Evolutionary conservation across 1,139 yeast species (phyloP).

Genomic region (Diutina neorugosa): DNA sequence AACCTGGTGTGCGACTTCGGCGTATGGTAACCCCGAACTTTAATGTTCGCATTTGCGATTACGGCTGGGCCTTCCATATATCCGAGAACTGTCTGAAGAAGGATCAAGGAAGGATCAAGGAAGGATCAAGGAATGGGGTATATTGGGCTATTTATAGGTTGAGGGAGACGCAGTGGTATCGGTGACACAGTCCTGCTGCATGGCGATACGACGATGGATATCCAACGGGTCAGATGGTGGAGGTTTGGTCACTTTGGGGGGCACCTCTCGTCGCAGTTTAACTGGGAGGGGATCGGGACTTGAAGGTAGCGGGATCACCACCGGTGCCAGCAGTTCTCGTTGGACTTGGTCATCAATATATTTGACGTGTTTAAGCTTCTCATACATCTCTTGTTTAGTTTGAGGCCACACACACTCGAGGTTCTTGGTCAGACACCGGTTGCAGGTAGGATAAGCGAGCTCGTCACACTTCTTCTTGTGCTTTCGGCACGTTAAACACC

Average conservation of each 20-base stretch:
- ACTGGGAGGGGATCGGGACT: no score
- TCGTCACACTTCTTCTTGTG: slow-evolving; percentile 43
- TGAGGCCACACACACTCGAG: slow-evolving; percentile 25
- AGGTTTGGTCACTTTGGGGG: background rate
- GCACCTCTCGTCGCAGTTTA: background rate
- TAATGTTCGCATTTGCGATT: background rate
- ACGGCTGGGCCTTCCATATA: no score
- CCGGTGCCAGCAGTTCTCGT: background rate
- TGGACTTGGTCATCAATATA: slow-evolving; percentile 7
- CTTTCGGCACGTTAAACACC: slow-evolving; percentile 35
- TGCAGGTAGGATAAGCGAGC: slow-evolving; percentile 22
- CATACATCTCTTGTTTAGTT: slow-evolving; percentile 14
- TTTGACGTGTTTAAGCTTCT: slow-evolving; percentile 16
- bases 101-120: no score
- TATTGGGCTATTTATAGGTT: background rate
- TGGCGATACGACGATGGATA: slow-evolving; percentile 22
- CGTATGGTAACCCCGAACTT: background rate
- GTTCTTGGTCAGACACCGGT: slow-evolving; percentile 16
- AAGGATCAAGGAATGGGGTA: no score
- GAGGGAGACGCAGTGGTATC: background rate
- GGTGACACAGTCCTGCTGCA: slow-evolving; percentile 31
- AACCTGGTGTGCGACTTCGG: background rate
- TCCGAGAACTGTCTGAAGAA: no score
- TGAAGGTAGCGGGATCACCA: background rate
- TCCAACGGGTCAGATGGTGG: background rate